These are phyloP conservation scores for Stylosanthes scabra DNA, from an alignment of 331 rosid species.

Conservation along the genomic window DNA sequence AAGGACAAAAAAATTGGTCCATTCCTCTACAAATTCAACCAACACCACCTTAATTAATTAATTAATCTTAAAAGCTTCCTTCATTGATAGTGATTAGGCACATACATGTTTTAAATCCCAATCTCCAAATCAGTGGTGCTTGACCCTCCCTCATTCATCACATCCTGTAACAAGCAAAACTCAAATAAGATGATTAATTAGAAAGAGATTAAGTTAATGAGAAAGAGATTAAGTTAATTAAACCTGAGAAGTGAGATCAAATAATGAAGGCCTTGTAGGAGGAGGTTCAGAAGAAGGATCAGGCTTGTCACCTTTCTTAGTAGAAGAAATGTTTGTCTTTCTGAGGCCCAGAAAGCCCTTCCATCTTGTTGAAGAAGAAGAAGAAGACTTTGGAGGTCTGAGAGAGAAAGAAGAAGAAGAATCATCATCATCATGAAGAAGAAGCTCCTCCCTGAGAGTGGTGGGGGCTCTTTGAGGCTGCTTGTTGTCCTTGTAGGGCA, in stretches of 20 bases:
- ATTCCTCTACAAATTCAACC: constrained; percentile 52
- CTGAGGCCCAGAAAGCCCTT: constrained; percentile 84
- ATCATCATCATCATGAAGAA: constrained; percentile 57
- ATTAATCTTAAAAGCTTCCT: not conserved
- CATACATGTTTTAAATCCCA: constrained; percentile 43
- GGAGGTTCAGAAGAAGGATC: constrained; percentile 42
- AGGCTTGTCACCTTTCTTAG: constrained; percentile 61
- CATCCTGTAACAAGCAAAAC: no score
- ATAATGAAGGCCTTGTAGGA: constrained; percentile 51
- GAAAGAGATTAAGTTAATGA: no score
- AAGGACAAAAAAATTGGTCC: not conserved
- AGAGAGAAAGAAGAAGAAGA: constrained; percentile 39
- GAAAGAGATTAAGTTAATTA: not conserved
- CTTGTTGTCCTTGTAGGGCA: constrained; percentile 72
- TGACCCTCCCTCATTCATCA: constrained; percentile 62
- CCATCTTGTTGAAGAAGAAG: constrained; percentile 63
- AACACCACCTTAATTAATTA: no score
- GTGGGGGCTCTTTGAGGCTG: constrained; percentile 66
- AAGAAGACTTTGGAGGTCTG: constrained; percentile 67
- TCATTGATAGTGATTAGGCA: constrained; percentile 2
- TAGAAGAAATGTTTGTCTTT: constrained; percentile 68
- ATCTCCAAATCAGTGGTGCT: constrained; percentile 56
- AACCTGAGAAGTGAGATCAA: constrained; percentile 61
- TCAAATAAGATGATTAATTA: no score
- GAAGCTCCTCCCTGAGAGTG: constrained; percentile 88